Conservation (phyloP, 2,329 filamentous ascomycete genomes). For the Aspergillus intermedius region DNA sequence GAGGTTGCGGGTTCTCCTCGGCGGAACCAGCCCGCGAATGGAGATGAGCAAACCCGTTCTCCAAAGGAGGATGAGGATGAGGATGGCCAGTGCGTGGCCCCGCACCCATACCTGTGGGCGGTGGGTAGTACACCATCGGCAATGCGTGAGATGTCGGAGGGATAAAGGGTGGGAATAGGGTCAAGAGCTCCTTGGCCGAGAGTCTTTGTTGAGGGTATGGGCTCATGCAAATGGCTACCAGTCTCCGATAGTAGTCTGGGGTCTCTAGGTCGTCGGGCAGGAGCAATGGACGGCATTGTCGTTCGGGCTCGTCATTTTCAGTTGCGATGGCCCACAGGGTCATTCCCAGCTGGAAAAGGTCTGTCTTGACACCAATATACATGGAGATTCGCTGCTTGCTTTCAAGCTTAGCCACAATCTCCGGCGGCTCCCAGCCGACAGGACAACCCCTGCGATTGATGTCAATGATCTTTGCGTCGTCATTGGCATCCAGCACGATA, state of each 20-base stretch:
- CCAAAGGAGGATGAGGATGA: not conserved
- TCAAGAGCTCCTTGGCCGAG: constrained; percentile 66
- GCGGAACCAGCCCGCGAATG: not conserved
- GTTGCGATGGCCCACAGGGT: constrained; percentile 87
- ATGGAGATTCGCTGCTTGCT: constrained; percentile 87
- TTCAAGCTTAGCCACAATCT: constrained; percentile 77
- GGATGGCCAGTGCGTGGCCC: constrained; percentile 11
- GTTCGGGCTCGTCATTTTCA: constrained; percentile 84
- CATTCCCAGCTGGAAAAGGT: constrained; percentile 95
- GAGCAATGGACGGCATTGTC: constrained; percentile 62
- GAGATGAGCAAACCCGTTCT: not conserved
- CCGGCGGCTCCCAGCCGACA: constrained; percentile 94
- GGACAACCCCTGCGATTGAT: constrained; percentile 97
- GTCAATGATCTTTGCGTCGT: constrained; percentile 93
- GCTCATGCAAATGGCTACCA: constrained; percentile 72
- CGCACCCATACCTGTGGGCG: constrained; percentile 12
- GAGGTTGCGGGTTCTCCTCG: no score
- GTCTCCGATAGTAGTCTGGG: constrained; percentile 69
- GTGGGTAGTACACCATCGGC: constrained; percentile 7
- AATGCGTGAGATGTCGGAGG: constrained; percentile 11
- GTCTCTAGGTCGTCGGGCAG: constrained; percentile 51
- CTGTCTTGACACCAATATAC: constrained; percentile 97
- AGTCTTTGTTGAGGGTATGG: constrained; percentile 64
- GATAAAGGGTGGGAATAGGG: constrained; percentile 53
- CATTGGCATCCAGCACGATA: constrained; percentile 79